Percentiles rank a stretch among this genome's conserved stretches.
These are phyloP conservation scores for Cystoderma amianthinum DNA, from an alignment of 768 basidiomycete genomes.

Conservation along the genomic window DNA sequence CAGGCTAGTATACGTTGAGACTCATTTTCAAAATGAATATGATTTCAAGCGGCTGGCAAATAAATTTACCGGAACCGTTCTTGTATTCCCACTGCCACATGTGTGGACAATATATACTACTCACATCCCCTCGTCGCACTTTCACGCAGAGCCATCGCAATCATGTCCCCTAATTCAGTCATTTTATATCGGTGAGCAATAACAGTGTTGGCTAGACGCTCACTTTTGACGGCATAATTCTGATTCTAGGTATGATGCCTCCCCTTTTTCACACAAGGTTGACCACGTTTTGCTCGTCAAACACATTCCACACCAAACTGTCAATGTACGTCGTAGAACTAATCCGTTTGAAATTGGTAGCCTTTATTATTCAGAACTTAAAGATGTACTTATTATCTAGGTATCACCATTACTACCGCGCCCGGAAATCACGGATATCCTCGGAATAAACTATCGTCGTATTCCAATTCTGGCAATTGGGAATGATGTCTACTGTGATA, in stretches of 20 bases:
- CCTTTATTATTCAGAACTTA: background rate
- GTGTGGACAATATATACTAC: too few relatives aligned
- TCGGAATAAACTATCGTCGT: slow-evolving; percentile 49
- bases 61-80: too few relatives aligned
- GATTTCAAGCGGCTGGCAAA: too few relatives aligned
- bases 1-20: too few relatives aligned
- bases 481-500: slow-evolving; percentile 56
- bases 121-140: too few relatives aligned
- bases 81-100: too few relatives aligned
- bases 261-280: slow-evolving; percentile 45
- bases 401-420: slow-evolving; percentile 45
- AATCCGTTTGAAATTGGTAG: background rate
- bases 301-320: slow-evolving; percentile 36
- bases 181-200: slow-evolving; percentile 39
- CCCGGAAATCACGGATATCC: slow-evolving; percentile 44
- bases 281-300: slow-evolving; percentile 45
- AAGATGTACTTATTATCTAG: slow-evolving; percentile 17
- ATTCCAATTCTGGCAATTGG: slow-evolving; percentile 57
- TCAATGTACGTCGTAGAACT: slow-evolving; percentile 29
- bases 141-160: too few relatives aligned
- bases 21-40: too few relatives aligned
- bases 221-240: too few relatives aligned
- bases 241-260: slow-evolving; percentile 41
- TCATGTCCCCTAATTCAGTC: slow-evolving; percentile 18
- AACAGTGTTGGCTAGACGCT: too few relatives aligned